Conservation (phyloP, 2,329 filamentous ascomycete genomes). For the Neofusicoccum cordaticola region DNA sequence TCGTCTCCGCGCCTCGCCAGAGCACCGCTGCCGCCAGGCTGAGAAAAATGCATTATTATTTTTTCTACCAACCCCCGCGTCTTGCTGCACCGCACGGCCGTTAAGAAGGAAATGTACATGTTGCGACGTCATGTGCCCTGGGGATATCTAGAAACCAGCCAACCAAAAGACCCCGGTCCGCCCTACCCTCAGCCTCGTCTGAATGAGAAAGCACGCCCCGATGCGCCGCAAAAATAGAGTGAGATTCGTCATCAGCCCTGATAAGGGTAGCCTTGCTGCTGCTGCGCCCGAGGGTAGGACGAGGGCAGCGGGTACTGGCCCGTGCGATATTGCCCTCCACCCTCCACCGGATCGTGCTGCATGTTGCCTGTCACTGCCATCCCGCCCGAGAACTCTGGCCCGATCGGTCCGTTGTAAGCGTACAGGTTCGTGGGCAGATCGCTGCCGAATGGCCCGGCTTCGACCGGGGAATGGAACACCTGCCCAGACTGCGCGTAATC, state of each 20-base stretch:
- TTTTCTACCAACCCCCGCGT: neutral
- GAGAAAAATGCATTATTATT: neutral
- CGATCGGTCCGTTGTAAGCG: constrained; percentile 23
- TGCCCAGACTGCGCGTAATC: constrained; percentile 19
- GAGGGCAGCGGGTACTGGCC: constrained; percentile 28
- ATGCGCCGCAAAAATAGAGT: neutral
- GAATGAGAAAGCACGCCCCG: neutral
- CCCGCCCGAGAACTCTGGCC: neutral
- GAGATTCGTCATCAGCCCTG: neutral
- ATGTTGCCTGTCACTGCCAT: constrained; percentile 19
- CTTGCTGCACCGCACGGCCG: neutral
- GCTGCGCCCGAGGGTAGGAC: constrained; percentile 23
- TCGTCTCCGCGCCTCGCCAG: too few species aligned
- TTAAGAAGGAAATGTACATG: neutral
- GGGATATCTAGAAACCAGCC: constrained; percentile 12
- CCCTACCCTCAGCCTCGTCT: neutral
- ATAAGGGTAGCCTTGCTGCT: constrained; percentile 24
- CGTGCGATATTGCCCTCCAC: neutral
- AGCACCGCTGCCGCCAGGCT: too few species aligned
- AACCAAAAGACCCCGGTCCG: neutral
- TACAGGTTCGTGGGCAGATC: constrained; percentile 25
- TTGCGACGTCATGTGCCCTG: neutral
- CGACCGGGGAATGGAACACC: constrained; percentile 36
- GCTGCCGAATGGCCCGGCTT: constrained; percentile 19
- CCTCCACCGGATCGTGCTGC: constrained; percentile 24